Percentiles rank a stretch among this genome's conserved stretches.
phyloP scores from a whole-genome alignment of 2,329 filamentous ascomycete species.

The Ascomycota sp. region DNA sequence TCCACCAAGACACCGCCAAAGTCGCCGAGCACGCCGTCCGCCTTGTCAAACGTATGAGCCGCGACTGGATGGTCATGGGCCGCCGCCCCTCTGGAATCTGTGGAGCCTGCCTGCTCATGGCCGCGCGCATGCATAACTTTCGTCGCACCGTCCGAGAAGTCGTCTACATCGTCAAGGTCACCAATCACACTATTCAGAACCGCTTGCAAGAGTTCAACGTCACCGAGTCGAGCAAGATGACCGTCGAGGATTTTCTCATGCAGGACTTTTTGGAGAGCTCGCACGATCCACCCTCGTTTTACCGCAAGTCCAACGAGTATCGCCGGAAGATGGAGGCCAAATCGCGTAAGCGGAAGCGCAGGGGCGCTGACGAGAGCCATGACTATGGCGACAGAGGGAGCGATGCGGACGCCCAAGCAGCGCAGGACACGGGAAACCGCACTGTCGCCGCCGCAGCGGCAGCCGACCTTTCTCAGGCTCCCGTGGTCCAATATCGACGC shows the following conservation, averaged over 20 bases:
- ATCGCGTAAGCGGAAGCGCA: conserved; percentile 22
- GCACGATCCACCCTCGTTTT: conserved; percentile 69
- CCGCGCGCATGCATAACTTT: conserved; percentile 95
- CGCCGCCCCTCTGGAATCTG: conserved; percentile 83
- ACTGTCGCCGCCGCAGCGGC: not conserved
- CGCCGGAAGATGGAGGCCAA: conserved; percentile 28
- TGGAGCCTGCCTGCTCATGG: conserved; percentile 81
- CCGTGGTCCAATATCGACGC: conserved; percentile 19
- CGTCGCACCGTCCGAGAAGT: conserved; percentile 79
- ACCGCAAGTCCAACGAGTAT: conserved; percentile 39
- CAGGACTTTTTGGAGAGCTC: conserved; percentile 47
- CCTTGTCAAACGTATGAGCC: conserved; percentile 77
- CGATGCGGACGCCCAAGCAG: not conserved
- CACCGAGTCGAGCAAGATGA: conserved; percentile 64
- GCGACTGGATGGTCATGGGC: conserved; percentile 93
- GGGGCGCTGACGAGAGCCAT: conserved; percentile 4
- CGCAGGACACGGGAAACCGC: not conserved
- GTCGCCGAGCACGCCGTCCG: conserved; percentile 75
- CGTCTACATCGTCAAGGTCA: conserved; percentile 95
- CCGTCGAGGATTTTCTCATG: conserved; percentile 64
- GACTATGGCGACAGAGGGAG: conserved; percentile 1
- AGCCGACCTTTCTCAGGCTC: conserved; percentile 12
- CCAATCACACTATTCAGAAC: conserved; percentile 76
- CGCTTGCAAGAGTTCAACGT: conserved; percentile 79
- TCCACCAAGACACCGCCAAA: conserved; percentile 56